Base-by-base conservation (phyloP, 768 basidiomycete genomes). In the Naganishia antarctica region DNA sequence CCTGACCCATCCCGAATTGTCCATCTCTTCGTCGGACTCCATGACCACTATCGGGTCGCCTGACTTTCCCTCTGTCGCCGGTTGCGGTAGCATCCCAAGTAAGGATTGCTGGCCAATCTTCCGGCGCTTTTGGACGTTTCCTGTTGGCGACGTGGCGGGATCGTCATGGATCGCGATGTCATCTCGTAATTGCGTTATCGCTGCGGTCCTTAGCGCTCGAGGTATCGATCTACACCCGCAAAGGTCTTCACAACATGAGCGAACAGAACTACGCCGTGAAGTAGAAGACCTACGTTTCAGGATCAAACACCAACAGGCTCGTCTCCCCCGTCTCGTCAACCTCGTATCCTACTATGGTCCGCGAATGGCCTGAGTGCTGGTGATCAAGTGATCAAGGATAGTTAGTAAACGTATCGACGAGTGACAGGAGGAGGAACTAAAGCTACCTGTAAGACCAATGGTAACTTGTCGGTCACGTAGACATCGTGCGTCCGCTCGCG, bases 291-390 rank as follows among this genome's bases (percentile, higher is more conserved):
- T 48, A 73, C 72, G 68, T 81, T 16, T 84, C 84, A 18, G 91
- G 89, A 79, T 96, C 90, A 67, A 91, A 90, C 7, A 83, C 79
- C 15, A 94, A 80, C 9, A 96, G 81, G 67, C 84, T 86, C 41
- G 83, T 80, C 13, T 79, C 75, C 7, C 85, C 86, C 16, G 80
- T 79, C 69, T 81, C 83, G 60, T 80, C 80, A 41, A 86, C 76
- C 75, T 93, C 90, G 69, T 87, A 92, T 1, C 91, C 91, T 2
- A 96, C 82, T 13, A 96, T 84, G 4, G 87, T 87, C 26, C 88
- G 79, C n/a, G 91, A 96, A 78, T 96, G 91, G 0, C 90, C 90
- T 7, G 81, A 74, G 71, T 89, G 85, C 79, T 94, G 87, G n/a
- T n/a, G n/a, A n/a, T n/a, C n/a, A n/a, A n/a, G n/a, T n/a, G n/a